phyloP scores from a whole-genome alignment of 257 asterid genomes.

The Mitragyna speciosa region DNA sequence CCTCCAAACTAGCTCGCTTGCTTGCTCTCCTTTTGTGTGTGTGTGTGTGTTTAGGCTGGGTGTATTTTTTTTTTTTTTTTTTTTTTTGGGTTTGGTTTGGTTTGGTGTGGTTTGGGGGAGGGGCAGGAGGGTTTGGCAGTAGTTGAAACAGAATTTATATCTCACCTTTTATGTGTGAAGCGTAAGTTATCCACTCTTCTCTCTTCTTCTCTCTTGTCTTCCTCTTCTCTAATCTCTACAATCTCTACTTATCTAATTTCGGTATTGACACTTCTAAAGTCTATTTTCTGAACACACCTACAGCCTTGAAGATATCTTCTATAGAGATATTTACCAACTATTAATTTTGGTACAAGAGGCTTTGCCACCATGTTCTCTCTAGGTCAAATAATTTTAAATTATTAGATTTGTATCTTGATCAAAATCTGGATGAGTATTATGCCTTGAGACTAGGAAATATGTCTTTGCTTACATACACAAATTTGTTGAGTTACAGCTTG shows the following conservation, averaged over 20 bases:
- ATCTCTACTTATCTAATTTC: background rate
- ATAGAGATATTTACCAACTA: background rate
- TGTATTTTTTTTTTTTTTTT: too few species aligned
- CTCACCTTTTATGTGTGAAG: background rate
- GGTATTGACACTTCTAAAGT: background rate
- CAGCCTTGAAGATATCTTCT: background rate
- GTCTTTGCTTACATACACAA: background rate
- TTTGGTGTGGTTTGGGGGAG: background rate
- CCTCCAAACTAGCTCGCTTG: too few species aligned
- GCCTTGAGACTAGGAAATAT: background rate
- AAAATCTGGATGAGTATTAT: background rate
- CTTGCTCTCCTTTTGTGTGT: too few species aligned
- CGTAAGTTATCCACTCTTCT: background rate
- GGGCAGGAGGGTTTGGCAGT: background rate
- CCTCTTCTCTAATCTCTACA: background rate
- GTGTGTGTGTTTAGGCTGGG: too few species aligned
- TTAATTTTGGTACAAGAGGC: background rate
- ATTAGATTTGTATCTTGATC: background rate
- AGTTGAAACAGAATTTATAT: background rate
- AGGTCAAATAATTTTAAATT: background rate
- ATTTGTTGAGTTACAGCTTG: background rate
- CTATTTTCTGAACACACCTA: background rate
- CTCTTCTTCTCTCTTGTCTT: background rate
- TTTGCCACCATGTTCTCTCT: background rate
- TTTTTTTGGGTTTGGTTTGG: too few species aligned